These are phyloP conservation scores for Astragalus membranaceus DNA, from an alignment of 306 rosid genomes.

Conservation along the genomic window DNA sequence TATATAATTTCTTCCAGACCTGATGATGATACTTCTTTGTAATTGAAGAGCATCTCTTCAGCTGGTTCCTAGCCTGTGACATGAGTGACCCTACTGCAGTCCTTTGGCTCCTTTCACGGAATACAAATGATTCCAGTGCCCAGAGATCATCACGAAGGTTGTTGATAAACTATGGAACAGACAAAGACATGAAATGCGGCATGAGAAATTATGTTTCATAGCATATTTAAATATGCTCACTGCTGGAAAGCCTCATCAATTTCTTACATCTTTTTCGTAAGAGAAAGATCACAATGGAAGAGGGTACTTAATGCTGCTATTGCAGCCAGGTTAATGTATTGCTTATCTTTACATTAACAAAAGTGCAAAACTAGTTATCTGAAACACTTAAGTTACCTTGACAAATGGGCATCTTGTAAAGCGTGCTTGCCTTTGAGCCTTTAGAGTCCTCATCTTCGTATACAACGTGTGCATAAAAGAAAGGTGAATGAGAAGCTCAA, in stretches of 20 bases:
- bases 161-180: constrained; percentile 43
- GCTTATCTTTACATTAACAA: constrained; percentile 1
- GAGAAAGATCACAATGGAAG: background rate
- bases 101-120: constrained; percentile 27
- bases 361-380: background rate
- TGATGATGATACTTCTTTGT: constrained; percentile 65
- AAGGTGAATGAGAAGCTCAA: constrained; percentile 17
- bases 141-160: constrained; percentile 31
- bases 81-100: constrained; percentile 28
- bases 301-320: background rate
- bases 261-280: background rate
- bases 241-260: background rate
- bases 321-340: background rate
- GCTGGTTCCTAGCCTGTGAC: constrained; percentile 44
- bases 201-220: background rate
- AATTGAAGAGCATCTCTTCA: constrained; percentile 35
- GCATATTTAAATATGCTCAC: background rate
- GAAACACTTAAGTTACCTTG: constrained; percentile 45
- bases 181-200: constrained; percentile 6
- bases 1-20: constrained; percentile 39
- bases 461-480: background rate
- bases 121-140: constrained; percentile 29
- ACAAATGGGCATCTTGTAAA: constrained; percentile 52
- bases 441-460: constrained; percentile 46
- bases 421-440: constrained; percentile 36